phyloP scores from a whole-genome alignment of 192 early-diverging fungal genomes.

The Coemansia sp. region DNA sequence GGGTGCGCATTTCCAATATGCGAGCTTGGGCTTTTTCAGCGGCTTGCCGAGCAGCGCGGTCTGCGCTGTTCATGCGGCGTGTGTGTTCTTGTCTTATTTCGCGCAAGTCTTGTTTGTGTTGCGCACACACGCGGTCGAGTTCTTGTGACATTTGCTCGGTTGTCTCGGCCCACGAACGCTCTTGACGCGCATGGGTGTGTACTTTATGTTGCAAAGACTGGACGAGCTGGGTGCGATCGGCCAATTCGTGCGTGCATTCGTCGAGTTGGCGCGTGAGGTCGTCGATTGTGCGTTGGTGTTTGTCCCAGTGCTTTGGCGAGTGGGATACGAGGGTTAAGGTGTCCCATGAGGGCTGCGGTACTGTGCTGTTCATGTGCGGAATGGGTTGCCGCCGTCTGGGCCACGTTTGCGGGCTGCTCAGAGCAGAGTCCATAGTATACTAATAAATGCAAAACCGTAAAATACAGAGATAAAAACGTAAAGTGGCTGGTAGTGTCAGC shows the following conservation, averaged over 20 bases:
- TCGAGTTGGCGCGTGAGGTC: slow-evolving; percentile 33
- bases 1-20: too few relatives aligned
- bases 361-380: slow-evolving; percentile 21
- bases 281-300: slow-evolving; percentile 31
- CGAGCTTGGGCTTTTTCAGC: too few relatives aligned
- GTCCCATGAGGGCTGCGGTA: slow-evolving; percentile 28
- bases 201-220: slow-evolving; percentile 16
- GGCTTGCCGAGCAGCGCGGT: too few relatives aligned
- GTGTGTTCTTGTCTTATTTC: too few relatives aligned
- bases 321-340: slow-evolving; percentile 13
- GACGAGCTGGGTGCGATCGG: slow-evolving; percentile 2
- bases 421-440: neutral
- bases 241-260: slow-evolving; percentile 23
- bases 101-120: too few relatives aligned
- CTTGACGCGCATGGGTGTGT: slow-evolving; percentile 22
- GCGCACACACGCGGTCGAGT: too few relatives aligned
- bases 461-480: neutral
- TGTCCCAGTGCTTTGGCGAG: slow-evolving; percentile 25
- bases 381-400: slow-evolving; percentile 45
- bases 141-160: neutral
- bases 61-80: too few relatives aligned
- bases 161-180: slow-evolving; percentile 8
- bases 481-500: too few relatives aligned
- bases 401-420: slow-evolving; percentile 24
- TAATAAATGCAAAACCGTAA: neutral